Evolutionary conservation across 306 rosid genomes (phyloP).

Genomic region (Prunus dulcis): DNA sequence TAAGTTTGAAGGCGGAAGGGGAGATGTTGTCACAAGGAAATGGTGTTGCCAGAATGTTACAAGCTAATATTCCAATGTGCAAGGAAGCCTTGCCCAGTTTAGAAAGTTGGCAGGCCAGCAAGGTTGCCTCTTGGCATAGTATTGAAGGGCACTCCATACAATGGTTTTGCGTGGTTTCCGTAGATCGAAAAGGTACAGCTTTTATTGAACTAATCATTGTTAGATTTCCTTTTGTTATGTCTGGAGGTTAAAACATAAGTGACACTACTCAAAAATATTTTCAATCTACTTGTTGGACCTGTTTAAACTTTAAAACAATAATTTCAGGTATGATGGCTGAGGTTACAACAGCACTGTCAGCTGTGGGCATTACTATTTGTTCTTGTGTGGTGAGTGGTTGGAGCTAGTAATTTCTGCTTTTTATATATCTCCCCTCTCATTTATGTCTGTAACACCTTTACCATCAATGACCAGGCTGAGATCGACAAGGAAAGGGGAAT

Average conservation of each 20-base stretch:
- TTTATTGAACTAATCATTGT: background rate
- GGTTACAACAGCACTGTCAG: conserved; percentile 78
- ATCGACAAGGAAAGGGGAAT: conserved; percentile 90
- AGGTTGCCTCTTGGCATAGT: conserved; percentile 90
- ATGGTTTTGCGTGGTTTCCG: conserved; percentile 77
- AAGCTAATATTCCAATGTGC: conserved; percentile 64
- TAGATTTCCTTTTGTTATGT: background rate
- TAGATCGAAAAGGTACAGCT: conserved; percentile 80
- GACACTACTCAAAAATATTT: background rate
- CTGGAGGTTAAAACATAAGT: background rate
- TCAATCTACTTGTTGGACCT: background rate
- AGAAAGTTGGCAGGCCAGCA: conserved; percentile 81
- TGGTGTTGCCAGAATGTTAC: conserved; percentile 57
- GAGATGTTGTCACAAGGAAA: conserved; percentile 61
- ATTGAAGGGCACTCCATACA: conserved; percentile 83
- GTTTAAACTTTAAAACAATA: conserved; percentile 7
- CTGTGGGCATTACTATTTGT: conserved; percentile 73
- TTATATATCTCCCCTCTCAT: conserved; percentile 12
- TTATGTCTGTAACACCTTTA: conserved; percentile 18
- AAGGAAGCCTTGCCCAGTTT: conserved; percentile 89
- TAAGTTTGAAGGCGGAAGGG: conserved; percentile 54
- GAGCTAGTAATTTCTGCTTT: conserved; percentile 24
- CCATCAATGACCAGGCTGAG: conserved; percentile 80
- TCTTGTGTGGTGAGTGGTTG: conserved; percentile 91
- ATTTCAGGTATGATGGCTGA: conserved; percentile 93